phyloP scores from a whole-genome alignment of 768 basidiomycete genomes.

The Hypholoma sublateritium region DNA sequence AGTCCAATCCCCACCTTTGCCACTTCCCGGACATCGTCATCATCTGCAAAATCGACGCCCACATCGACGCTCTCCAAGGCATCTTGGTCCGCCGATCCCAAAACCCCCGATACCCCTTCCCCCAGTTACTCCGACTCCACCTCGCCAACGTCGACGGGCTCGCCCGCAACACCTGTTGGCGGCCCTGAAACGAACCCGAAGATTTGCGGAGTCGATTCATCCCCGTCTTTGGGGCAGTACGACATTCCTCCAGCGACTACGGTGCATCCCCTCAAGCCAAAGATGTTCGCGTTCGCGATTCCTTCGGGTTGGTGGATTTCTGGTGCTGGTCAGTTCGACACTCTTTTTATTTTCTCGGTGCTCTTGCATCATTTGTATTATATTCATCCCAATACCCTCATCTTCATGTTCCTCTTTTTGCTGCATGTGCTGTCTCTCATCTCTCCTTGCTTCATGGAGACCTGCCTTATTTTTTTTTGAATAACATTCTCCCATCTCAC shows the following conservation, averaged over 20 bases:
- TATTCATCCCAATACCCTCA: slow-evolving; percentile 15
- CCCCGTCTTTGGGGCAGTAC: slow-evolving; percentile 38
- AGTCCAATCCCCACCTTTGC: slow-evolving; percentile 49
- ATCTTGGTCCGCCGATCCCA: slow-evolving; percentile 17
- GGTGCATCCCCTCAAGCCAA: slow-evolving; percentile 49
- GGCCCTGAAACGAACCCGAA: slow-evolving; percentile 50
- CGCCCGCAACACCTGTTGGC: slow-evolving; percentile 57
- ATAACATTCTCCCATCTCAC: slow-evolving; percentile 9
- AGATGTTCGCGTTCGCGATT: slow-evolving; percentile 66
- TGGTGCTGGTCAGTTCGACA: slow-evolving; percentile 17
- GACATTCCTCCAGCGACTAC: slow-evolving; percentile 26
- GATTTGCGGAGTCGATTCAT: slow-evolving; percentile 42
- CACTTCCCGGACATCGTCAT: slow-evolving; percentile 33
- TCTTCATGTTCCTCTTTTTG: slow-evolving; percentile 6
- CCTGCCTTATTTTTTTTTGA: slow-evolving; percentile 20
- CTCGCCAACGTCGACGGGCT: slow-evolving; percentile 61
- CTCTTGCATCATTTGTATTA: slow-evolving; percentile 16
- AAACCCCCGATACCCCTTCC: slow-evolving; percentile 54
- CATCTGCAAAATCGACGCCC: slow-evolving; percentile 20
- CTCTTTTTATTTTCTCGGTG: slow-evolving; percentile 14
- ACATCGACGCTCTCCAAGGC: slow-evolving; percentile 21
- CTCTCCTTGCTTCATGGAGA: slow-evolving; percentile 6
- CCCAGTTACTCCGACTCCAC: slow-evolving; percentile 51
- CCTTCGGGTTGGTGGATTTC: slow-evolving; percentile 59
- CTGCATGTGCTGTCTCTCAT: slow-evolving; percentile 5